These are phyloP conservation scores for Cyberlindnera maritima DNA, from an alignment of 805 yeast genomes.

Conservation along the genomic window DNA sequence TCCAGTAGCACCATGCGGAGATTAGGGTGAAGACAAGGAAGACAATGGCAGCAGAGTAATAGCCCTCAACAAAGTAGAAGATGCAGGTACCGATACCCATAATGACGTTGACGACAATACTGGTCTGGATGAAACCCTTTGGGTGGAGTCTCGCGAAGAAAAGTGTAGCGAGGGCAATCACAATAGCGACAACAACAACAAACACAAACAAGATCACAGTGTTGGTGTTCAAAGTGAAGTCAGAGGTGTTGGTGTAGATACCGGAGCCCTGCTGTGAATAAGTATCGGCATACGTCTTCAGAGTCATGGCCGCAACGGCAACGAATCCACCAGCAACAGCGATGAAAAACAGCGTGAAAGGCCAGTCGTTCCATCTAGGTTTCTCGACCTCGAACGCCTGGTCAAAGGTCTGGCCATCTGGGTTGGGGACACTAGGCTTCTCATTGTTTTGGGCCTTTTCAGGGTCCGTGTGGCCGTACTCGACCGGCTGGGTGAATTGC, in stretches of 20 bases:
- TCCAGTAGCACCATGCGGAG: conserved; percentile 71
- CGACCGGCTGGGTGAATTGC: conserved; percentile 24
- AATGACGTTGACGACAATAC: conserved; percentile 63
- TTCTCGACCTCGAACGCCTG: conserved; percentile 64
- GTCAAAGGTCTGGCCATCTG: conserved; percentile 50
- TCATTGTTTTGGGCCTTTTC: conserved; percentile 21
- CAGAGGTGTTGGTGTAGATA: conserved; percentile 49
- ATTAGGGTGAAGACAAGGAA: conserved; percentile 63
- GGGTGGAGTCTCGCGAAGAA: conserved; percentile 64
- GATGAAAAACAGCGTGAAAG: conserved; percentile 55
- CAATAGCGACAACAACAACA: conserved; percentile 56
- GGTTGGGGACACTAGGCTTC: conserved; percentile 36
- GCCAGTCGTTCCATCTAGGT: conserved; percentile 71
- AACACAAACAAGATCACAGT: conserved; percentile 70
- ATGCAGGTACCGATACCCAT: conserved; percentile 76
- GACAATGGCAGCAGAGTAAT: conserved; percentile 80
- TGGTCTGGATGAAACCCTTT: conserved; percentile 60
- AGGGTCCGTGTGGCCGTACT: conserved; percentile 18
- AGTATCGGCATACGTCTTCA: conserved; percentile 59
- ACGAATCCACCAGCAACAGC: conserved; percentile 60
- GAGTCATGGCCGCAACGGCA: conserved; percentile 65
- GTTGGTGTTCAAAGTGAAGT: conserved; percentile 72
- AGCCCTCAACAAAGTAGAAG: conserved; percentile 61
- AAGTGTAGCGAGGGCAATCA: conserved; percentile 55
- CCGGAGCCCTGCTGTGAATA: conserved; percentile 58